Evolutionary conservation across 768 basidiomycete genomes (phyloP).

Genomic region (Termitomyces sp.): DNA sequence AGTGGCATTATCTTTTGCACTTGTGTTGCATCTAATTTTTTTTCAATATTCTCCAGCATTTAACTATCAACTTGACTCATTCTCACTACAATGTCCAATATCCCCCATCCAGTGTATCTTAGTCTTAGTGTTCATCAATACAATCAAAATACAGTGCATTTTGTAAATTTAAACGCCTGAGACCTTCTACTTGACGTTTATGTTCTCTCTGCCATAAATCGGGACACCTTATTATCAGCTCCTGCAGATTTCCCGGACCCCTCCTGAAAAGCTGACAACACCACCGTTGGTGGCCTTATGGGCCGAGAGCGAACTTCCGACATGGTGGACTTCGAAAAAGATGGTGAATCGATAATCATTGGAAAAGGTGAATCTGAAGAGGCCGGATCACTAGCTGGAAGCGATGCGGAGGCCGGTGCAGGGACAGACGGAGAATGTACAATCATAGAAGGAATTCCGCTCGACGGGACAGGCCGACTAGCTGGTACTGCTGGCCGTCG

Average conservation of each 20-base stretch:
- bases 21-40: constrained; percentile 8
- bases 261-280: constrained; percentile 8
- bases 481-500: constrained; percentile 1
- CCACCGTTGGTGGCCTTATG: constrained; percentile 4
- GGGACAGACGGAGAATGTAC: constrained; percentile 37
- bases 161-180: neutral
- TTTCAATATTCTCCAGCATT: constrained; percentile 3
- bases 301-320: constrained; percentile 2
- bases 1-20: neutral
- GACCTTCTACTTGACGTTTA: neutral
- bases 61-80: constrained; percentile 2
- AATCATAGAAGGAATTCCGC: constrained; percentile 25
- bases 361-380: neutral
- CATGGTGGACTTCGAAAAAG: constrained; percentile 7
- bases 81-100: constrained; percentile 13
- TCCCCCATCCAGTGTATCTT: constrained; percentile 18
- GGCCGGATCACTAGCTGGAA: constrained; percentile 1
- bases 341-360: constrained; percentile 15
- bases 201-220: constrained; percentile 28
- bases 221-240: constrained; percentile 18
- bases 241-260: neutral
- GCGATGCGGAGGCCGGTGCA: constrained; percentile 5
- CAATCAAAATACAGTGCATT: constrained; percentile 15
- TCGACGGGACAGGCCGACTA: neutral
- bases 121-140: constrained; percentile 17